Conservation (phyloP, 2,329 filamentous ascomycete species). For the Dissoconium aciculare region DNA sequence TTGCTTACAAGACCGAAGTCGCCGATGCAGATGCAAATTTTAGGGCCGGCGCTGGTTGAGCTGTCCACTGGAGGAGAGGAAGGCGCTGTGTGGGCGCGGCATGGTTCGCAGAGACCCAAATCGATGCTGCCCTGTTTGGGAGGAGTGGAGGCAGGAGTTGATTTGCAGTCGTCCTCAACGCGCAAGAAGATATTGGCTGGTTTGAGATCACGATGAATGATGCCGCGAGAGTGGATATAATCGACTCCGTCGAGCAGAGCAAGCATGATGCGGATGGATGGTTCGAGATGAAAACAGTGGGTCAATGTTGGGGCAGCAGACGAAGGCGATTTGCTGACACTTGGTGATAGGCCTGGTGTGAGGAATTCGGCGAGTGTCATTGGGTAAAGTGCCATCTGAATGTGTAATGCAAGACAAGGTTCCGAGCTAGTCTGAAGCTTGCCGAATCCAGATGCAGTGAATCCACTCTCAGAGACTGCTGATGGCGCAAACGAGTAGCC, state of each 20-base stretch:
- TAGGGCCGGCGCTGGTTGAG: constrained; percentile 12
- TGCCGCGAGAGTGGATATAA: constrained; percentile 46
- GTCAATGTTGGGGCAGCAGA: constrained; percentile 18
- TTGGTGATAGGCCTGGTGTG: constrained; percentile 33
- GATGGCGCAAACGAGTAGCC: background rate
- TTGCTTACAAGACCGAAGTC: constrained; percentile 53
- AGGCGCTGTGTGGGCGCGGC: constrained; percentile 16
- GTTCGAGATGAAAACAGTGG: constrained; percentile 48
- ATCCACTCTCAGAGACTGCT: background rate
- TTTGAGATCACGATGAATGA: constrained; percentile 54
- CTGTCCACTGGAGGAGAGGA: too few relatives aligned
- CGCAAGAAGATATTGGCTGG: constrained; percentile 54
- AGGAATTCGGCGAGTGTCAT: constrained; percentile 47
- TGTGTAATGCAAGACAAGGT: constrained; percentile 39
- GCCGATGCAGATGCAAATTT: constrained; percentile 41
- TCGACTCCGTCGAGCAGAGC: constrained; percentile 48
- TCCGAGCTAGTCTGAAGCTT: constrained; percentile 6
- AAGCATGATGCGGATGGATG: constrained; percentile 43
- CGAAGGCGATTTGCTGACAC: constrained; percentile 4
- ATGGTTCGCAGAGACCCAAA: constrained; percentile 33
- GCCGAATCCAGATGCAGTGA: constrained; percentile 1
- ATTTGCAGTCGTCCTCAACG: constrained; percentile 21
- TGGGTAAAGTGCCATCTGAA: constrained; percentile 54
- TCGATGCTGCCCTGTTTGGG: constrained; percentile 32
- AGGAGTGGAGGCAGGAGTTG: too few relatives aligned